phyloP scores from a whole-genome alignment of 148 eudicot species.

The Pharnaceum exiguum region DNA sequence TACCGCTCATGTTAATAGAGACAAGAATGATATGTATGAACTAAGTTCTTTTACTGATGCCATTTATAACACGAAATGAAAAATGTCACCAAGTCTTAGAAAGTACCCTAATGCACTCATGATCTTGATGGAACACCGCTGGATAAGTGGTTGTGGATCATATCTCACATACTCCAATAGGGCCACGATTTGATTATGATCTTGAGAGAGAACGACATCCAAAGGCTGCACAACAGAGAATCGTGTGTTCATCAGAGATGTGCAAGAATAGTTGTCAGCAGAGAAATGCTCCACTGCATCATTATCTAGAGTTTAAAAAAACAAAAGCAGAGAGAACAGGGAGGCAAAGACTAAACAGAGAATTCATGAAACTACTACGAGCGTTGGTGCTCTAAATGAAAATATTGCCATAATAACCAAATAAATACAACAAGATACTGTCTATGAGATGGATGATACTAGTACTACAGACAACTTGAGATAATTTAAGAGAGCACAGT shows the following conservation, averaged over 20 bases:
- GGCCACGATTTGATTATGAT: conserved; percentile 84
- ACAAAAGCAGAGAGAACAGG: too few relatives aligned
- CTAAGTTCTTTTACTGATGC: too few relatives aligned
- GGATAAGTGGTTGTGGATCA: conserved; percentile 82
- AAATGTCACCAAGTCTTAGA: too few relatives aligned
- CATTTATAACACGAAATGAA: too few relatives aligned
- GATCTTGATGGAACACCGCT: conserved; percentile 78
- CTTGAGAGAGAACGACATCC: conserved; percentile 86
- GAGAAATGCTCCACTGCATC: not conserved
- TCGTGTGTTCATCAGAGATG: not conserved
- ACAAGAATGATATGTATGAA: too few relatives aligned
- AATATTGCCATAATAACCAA: too few relatives aligned
- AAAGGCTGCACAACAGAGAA: conserved; percentile 54
- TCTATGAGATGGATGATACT: too few relatives aligned
- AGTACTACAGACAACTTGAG: not conserved
- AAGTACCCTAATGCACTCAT: conserved; percentile 75
- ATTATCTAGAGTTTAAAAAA: not conserved
- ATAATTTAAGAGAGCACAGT: not conserved
- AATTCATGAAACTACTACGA: too few relatives aligned
- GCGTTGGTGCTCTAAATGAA: too few relatives aligned
- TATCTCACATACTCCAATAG: conserved; percentile 93
- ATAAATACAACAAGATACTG: too few relatives aligned
- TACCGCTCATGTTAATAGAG: too few relatives aligned
- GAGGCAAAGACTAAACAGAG: too few relatives aligned
- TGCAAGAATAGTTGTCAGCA: not conserved